Base-by-base conservation (phyloP, 164 flowering plant species). In the Nymphaea thermarum region DNA sequence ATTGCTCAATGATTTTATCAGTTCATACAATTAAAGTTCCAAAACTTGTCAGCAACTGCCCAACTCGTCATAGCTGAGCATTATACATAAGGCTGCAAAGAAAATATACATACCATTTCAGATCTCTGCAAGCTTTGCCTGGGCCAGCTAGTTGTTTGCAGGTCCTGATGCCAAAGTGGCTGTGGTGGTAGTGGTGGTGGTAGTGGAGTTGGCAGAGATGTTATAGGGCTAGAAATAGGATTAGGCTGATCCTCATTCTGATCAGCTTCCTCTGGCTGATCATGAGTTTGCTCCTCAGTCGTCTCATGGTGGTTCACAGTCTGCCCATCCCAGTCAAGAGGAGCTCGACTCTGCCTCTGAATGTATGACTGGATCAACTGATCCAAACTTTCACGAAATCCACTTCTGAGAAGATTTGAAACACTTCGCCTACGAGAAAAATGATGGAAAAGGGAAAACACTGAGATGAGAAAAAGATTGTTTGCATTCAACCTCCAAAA, bases 391-490 rank as follows among this genome's bases (percentile, higher is more conserved):
- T 86, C 88, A 42, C 97, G 92, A 62, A 93, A 93, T 70, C 89
- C 86, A 80, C 98, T 93, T 6, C 75, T 82, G 72, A 93, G 92
- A 80, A 91, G 94, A 80, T 82, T 91, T 65, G 98, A 90, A 63
- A 93, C 98, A 62, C 93, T 83, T 81, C 98, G 84, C 87, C 98
- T 93, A 68, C 77, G 81, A 69, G 64, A 62, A 17, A 62, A 41
- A 62, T 41, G 3, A 62, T 17, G 16, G 10, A 62, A 62, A 41
- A 17, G 7, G 64, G 60, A 55, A 55, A 10, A 55, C 60, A 55
- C 36, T 25, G 36, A 25, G 36, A 25, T 1, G 36, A 25, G 36
- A 25, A 25, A 25, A 0, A 25, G 36, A 25, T 25, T 25, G 36
- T 25, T 25, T 25, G 5, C 3, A 51, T 51, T 15, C 15, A 51